Evolutionary conservation across 208 protist genomes (phyloP).

Genomic region (Leishmania braziliensis): DNA sequence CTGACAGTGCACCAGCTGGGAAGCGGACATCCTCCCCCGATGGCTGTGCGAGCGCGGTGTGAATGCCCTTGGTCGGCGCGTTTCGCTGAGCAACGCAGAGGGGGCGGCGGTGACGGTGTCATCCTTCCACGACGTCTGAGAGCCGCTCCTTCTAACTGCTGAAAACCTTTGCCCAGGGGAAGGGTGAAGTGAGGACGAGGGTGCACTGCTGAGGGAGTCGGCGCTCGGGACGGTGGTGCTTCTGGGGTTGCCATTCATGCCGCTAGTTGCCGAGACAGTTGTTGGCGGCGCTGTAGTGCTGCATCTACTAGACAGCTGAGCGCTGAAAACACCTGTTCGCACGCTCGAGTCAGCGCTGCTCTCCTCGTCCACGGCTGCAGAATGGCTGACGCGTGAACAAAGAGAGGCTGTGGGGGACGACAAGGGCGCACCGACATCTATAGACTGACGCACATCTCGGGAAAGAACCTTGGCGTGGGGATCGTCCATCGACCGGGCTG

Average conservation of each 20-base stretch:
- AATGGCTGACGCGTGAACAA: background rate
- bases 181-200: background rate
- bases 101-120: background rate
- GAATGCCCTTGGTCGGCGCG: background rate
- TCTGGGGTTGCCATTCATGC: background rate
- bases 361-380: background rate
- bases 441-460: conserved; percentile 5
- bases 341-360: background rate
- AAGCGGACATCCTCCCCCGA: background rate
- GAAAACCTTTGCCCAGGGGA: background rate
- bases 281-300: background rate
- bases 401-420: background rate
- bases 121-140: background rate
- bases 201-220: background rate
- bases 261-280: background rate
- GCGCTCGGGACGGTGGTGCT: background rate
- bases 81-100: background rate
- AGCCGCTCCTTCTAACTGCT: no score
- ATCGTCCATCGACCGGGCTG: background rate
- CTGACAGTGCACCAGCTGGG: background rate
- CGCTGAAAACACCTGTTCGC: background rate
- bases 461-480: conserved; percentile 8
- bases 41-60: background rate
- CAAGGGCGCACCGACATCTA: background rate
- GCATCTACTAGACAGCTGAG: background rate